These are phyloP conservation scores for Candida easanensis DNA, from an alignment of 805 yeast species.

Conservation along the genomic window DNA sequence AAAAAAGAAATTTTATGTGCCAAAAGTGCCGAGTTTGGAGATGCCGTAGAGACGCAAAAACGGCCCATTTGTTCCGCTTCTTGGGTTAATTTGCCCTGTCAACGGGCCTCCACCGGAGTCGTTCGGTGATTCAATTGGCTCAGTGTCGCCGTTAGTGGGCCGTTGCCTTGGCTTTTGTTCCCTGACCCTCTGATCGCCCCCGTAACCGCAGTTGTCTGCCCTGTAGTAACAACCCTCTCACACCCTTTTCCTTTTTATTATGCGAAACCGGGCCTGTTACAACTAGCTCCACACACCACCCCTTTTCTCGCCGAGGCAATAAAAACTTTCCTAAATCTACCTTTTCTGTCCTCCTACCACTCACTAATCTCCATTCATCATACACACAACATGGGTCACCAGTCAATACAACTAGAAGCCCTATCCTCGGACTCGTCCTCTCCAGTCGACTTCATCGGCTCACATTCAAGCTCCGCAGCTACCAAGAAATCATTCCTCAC, in stretches of 20 bases:
- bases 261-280: no score
- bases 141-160: not conserved
- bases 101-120: not conserved
- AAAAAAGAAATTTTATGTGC: conserved; percentile 4
- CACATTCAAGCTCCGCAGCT: conserved; percentile 4
- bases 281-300: no score
- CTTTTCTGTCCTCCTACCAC: not conserved
- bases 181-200: no score
- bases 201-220: not conserved
- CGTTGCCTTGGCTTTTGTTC: no score
- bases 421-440: not conserved
- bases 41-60: no score
- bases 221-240: not conserved
- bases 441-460: conserved; percentile 1
- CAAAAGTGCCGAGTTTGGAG: no score
- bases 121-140: not conserved
- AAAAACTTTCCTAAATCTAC: no score
- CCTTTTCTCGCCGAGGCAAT: no score
- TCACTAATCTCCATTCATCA: not conserved
- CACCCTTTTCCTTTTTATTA: no score
- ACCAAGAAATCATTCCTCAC: conserved; percentile 4
- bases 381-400: not conserved
- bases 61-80: no score
- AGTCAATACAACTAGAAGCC: conserved; percentile 1
- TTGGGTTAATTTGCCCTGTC: not conserved